These are phyloP conservation scores for Podospora appendiculata DNA, from an alignment of 495 filamentous ascomycete species.

Conservation along the genomic window DNA sequence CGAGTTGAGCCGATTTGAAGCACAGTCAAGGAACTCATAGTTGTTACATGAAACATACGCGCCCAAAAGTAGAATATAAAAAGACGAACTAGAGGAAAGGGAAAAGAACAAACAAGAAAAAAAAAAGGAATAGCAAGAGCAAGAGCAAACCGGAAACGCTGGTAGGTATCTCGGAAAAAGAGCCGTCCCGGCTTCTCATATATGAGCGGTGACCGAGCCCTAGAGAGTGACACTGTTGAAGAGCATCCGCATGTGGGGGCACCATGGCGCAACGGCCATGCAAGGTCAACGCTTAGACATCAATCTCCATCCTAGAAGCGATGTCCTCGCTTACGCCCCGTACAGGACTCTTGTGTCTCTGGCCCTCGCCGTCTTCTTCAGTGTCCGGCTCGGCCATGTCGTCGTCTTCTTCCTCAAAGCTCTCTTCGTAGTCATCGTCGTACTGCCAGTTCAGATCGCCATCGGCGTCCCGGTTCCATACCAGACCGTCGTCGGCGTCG, in stretches of 20 bases:
- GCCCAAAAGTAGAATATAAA: background rate
- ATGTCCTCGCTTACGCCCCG: constrained; percentile 70
- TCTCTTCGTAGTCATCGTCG: constrained; percentile 35
- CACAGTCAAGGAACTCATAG: no score
- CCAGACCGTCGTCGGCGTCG: constrained; percentile 32
- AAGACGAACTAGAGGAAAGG: constrained; percentile 3
- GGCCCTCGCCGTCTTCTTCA: constrained; percentile 43
- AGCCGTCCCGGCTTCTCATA: no score
- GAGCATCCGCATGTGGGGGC: no score
- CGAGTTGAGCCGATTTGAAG: no score
- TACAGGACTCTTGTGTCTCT: constrained; percentile 43
- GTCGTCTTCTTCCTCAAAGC: constrained; percentile 38
- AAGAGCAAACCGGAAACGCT: background rate
- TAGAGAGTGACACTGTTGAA: no score
- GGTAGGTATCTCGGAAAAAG: background rate
- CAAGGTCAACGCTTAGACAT: constrained; percentile 14
- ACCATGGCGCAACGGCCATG: no score
- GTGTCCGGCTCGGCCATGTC: constrained; percentile 45
- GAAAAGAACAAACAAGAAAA: constrained; percentile 2
- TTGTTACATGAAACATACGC: no score
- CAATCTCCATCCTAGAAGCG: constrained; percentile 61
- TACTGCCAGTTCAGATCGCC: constrained; percentile 43
- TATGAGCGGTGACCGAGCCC: no score
- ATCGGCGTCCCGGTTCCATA: constrained; percentile 44
- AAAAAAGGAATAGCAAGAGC: constrained; percentile 1